phyloP scores from a whole-genome alignment of 2,329 filamentous ascomycete genomes.

The Trichoderma asperellum region DNA sequence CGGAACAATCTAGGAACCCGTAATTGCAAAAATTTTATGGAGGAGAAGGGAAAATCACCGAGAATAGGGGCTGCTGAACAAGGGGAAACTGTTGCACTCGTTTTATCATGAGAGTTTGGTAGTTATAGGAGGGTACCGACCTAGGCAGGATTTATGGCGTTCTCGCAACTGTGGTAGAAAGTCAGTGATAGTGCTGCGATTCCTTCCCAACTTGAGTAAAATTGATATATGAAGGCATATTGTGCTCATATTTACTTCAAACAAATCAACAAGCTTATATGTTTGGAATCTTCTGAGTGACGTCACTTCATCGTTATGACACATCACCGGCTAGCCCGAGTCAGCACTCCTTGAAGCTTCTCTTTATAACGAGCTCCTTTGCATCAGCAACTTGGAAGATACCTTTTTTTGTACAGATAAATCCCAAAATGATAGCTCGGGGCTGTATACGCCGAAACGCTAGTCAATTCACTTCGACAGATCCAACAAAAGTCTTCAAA shows the following conservation, averaged over 20 bases:
- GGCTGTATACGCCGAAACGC: background rate
- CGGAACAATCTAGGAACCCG: no score
- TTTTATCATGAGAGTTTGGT: background rate
- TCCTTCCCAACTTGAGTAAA: background rate
- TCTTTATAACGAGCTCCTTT: background rate
- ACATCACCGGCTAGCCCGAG: background rate
- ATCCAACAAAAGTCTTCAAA: background rate
- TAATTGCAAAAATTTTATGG: background rate
- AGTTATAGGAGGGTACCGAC: background rate
- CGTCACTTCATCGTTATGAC: background rate
- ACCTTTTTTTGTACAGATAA: background rate
- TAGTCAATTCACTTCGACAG: background rate
- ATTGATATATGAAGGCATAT: background rate
- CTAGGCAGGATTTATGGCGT: background rate
- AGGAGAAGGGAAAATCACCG: background rate
- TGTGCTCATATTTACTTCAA: background rate
- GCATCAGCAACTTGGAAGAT: background rate
- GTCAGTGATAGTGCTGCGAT: background rate
- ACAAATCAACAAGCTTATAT: background rate
- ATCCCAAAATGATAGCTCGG: background rate
- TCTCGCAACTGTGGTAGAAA: background rate
- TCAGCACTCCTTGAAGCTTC: background rate
- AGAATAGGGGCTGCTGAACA: background rate
- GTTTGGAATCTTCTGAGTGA: background rate
- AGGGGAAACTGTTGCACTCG: background rate